Conservation (phyloP, 2,329 filamentous ascomycete genomes). For the Cyclaneusma minus region DNA sequence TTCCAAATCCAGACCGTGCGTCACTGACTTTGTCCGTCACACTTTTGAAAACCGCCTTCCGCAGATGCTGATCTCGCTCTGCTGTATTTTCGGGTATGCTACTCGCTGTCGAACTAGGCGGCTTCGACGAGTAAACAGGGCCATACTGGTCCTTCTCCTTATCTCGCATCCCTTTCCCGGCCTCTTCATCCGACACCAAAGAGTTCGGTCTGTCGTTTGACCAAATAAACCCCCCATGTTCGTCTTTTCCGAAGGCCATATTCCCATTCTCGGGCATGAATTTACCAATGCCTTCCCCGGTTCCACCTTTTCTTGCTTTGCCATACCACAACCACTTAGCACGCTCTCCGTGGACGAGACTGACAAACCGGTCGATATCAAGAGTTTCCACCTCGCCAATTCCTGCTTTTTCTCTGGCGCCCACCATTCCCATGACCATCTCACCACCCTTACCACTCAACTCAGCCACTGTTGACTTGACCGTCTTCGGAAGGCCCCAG, state of each 20-base stretch:
- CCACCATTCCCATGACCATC: slow-evolving; percentile 90
- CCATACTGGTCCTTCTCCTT: slow-evolving; percentile 29
- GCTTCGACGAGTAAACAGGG: slow-evolving; percentile 25
- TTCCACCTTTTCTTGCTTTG: slow-evolving; percentile 55
- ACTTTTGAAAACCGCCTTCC: slow-evolving; percentile 59
- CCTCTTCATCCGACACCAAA: slow-evolving; percentile 35
- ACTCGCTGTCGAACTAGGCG: slow-evolving; percentile 29
- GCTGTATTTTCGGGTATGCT: slow-evolving; percentile 32
- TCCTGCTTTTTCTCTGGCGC: slow-evolving; percentile 65
- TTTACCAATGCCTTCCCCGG: slow-evolving; percentile 28
- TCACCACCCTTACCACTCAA: slow-evolving; percentile 88
- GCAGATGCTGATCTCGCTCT: slow-evolving; percentile 37
- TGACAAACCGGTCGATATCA: slow-evolving; percentile 72
- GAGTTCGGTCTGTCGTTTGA: slow-evolving; percentile 34
- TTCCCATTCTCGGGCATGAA: slow-evolving; percentile 28
- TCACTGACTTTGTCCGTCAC: slow-evolving; percentile 68
- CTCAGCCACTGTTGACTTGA: slow-evolving; percentile 90
- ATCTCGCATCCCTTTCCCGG: slow-evolving; percentile 20
- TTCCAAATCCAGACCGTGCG: slow-evolving; percentile 65
- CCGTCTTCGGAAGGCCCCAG: slow-evolving; percentile 83
- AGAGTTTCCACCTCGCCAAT: slow-evolving; percentile 87
- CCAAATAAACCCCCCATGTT: slow-evolving; percentile 28
- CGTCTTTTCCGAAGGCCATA: slow-evolving; percentile 41
- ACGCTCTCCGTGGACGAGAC: slow-evolving; percentile 63
- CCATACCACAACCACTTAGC: slow-evolving; percentile 93